Conservation (phyloP, 2,329 filamentous ascomycete genomes). For the Cladosporium sp. region DNA sequence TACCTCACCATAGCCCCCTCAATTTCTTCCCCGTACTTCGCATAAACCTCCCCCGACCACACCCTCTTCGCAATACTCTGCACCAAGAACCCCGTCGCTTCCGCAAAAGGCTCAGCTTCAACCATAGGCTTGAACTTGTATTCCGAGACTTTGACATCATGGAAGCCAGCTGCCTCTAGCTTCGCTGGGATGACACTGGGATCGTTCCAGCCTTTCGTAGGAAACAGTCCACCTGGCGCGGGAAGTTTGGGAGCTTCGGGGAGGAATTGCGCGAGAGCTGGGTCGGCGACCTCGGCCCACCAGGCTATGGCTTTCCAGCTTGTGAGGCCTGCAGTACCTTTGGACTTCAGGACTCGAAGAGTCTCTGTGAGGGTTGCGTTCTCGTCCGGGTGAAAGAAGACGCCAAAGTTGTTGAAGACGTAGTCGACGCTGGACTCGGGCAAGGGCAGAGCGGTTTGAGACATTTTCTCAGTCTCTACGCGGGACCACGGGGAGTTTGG, state of each 20-base stretch:
- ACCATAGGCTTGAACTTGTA: conserved; percentile 15
- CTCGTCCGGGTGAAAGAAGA: conserved; percentile 17
- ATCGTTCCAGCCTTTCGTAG: conserved; percentile 14
- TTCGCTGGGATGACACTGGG: conserved; percentile 10
- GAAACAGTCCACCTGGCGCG: conserved; percentile 11
- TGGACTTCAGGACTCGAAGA: conserved; percentile 33
- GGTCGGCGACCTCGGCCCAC: conserved; percentile 15
- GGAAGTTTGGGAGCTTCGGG: conserved; percentile 16
- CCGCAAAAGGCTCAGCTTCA: conserved; percentile 14
- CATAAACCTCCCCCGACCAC: conserved; percentile 11
- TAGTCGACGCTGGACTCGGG: conserved; percentile 14
- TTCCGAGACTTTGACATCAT: conserved; percentile 15
- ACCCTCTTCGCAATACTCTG: conserved; percentile 14
- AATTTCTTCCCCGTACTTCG: conserved; percentile 1
- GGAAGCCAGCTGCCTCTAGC: conserved; percentile 15
- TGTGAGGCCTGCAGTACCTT: conserved; percentile 32
- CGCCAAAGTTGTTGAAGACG: conserved; percentile 18
- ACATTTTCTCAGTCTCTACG: conserved; percentile 12
- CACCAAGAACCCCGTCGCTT: conserved; percentile 15
- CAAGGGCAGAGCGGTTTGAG: conserved; percentile 8
- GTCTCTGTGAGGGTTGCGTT: conserved; percentile 12
- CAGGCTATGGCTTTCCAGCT: conserved; percentile 30
- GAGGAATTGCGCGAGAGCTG: conserved; percentile 13
- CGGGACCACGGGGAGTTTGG: neutral
- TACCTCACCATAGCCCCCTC: conserved; percentile 13